Evolutionary conservation across 441 rosid genomes (phyloP).

Genomic region (Hura crepitans): DNA sequence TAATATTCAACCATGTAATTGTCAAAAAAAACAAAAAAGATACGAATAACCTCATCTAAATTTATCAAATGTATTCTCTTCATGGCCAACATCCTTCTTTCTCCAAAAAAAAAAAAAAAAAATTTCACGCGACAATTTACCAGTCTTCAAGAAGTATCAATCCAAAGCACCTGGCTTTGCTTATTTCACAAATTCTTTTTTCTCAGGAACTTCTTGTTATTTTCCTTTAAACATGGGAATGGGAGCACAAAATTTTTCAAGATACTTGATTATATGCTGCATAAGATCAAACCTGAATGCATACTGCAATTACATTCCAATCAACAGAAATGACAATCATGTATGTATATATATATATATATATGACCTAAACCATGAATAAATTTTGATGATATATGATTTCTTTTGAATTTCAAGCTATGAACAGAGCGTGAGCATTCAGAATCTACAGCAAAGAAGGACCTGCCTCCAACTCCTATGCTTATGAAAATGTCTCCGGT

Average conservation of each 20-base stretch:
- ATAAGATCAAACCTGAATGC: slow-evolving; percentile 6
- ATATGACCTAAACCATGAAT: slow-evolving; percentile 23
- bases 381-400: slow-evolving; percentile 3
- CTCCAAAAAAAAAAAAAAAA: not conserved
- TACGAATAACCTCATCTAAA: too few relatives aligned
- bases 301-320: slow-evolving; percentile 16
- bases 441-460: slow-evolving; percentile 87
- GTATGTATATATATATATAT: slow-evolving; percentile 25
- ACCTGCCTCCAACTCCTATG: slow-evolving; percentile 57
- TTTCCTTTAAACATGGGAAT: not conserved
- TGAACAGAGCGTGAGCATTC: slow-evolving; percentile 26
- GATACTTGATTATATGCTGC: slow-evolving; percentile 13
- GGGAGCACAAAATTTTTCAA: not conserved
- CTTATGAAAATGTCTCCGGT: slow-evolving; percentile 45
- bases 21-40: too few relatives aligned
- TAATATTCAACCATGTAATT: too few relatives aligned
- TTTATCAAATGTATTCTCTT: not conserved
- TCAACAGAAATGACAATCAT: slow-evolving; percentile 19
- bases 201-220: not conserved
- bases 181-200: not conserved
- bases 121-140: not conserved
- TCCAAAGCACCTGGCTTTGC: not conserved
- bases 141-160: slow-evolving; percentile 11
- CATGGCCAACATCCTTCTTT: not conserved
- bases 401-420: slow-evolving; percentile 23